Base-by-base conservation (phyloP, 2,329 filamentous ascomycete species). In the Fusarium secorum region DNA sequence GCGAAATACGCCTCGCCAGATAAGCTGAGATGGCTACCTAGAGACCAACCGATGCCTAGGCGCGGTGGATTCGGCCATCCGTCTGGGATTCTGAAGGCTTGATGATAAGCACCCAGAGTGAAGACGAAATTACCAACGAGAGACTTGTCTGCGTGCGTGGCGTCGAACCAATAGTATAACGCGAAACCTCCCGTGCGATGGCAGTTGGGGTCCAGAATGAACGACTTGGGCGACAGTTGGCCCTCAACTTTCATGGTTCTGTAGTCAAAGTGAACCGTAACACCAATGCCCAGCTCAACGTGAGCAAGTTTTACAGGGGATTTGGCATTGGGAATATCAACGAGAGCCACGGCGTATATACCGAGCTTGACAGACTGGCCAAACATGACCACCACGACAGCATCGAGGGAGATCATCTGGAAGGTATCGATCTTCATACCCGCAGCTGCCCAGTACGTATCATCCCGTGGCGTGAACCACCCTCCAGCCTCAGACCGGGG, bases 41-140 rank as follows among this genome's bases (percentile, higher is more conserved):
- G 62, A 3, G 46, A 59, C 76, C 78, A 82, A 36, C 38, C 63
- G 24, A 82, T 79, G 2, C 65, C 76, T 0, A 83, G 69, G 7
- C 81, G 74, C 0, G 73, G 71, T 0, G 78, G 76, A 1, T 64
- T 64, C 0, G 81, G 81, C 69, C 81, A 84, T 3, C 76, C 57
- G 0, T 49, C 4, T 2, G 80, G 81, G 0, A 33, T 42, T 7
- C 52, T 38, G 53, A 74, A 83, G 0, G 72, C 65, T 0, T 42
- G 68, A 64, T 83, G 79, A 63, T 80, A 84, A 1, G 82, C 82
- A 2, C 82, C 81, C 11, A 82, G 62, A 3, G 79, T 78, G 48
- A 83, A 80, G 7, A 83, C 81, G 70, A 72, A 83, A 60, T 82
- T 78, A 0, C 81, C 81, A 15, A 57, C 35, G 18, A 51, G 22